These are phyloP conservation scores for Penicillium cosmopolitanum DNA, from an alignment of 495 filamentous ascomycete species.

Conservation along the genomic window DNA sequence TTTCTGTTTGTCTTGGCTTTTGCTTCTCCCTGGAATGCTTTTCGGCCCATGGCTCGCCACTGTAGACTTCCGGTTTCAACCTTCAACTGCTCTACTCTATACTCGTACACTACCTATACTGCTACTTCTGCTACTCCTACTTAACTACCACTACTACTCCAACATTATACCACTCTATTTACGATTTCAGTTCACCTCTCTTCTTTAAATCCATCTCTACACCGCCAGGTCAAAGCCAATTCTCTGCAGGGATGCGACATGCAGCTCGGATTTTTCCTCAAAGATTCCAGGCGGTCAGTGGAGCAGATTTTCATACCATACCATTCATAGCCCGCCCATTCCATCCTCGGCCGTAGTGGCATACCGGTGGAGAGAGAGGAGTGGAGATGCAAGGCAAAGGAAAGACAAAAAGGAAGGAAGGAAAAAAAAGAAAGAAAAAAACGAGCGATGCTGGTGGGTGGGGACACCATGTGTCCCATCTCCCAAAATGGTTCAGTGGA, in stretches of 20 bases:
- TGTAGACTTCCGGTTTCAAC: neutral
- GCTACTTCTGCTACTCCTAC: neutral
- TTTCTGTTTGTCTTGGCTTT: neutral
- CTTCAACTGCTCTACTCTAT: neutral
- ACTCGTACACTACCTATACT: neutral
- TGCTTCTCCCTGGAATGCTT: slow-evolving; percentile 5
- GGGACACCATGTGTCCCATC: slow-evolving; percentile 32
- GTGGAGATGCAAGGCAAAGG: slow-evolving; percentile 6
- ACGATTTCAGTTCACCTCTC: neutral
- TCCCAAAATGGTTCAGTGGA: slow-evolving; percentile 19
- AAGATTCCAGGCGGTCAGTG: slow-evolving; percentile 27
- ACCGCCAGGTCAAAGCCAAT: neutral
- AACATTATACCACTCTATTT: neutral
- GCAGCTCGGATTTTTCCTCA: neutral
- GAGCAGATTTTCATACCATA: slow-evolving; percentile 16
- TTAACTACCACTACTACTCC: neutral
- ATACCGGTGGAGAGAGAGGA: slow-evolving; percentile 22
- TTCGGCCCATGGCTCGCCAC: slow-evolving; percentile 13
- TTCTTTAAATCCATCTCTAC: slow-evolving; percentile 2
- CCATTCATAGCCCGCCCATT: slow-evolving; percentile 20
- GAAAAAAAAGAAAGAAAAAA: slow-evolving; percentile 20
- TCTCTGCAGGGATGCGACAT: slow-evolving; percentile 7
- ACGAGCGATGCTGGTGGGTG: slow-evolving; percentile 15
- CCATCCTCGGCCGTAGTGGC: slow-evolving; percentile 29
- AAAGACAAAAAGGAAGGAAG: slow-evolving; percentile 3